Base-by-base conservation (phyloP, 495 filamentous ascomycete genomes). In the Pyrenopolyporus hunteri region DNA sequence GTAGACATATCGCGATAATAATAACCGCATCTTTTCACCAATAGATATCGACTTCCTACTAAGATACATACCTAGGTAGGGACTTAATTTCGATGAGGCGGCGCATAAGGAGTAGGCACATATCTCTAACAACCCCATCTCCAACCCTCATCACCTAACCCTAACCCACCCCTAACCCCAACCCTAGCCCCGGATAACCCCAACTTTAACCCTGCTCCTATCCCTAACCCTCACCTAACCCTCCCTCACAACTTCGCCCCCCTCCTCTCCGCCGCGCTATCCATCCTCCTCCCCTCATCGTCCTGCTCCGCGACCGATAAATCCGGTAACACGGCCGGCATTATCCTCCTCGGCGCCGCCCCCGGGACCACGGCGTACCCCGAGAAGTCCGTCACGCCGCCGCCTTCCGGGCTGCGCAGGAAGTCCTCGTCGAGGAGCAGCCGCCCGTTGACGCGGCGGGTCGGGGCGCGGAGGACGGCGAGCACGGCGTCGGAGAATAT, bases 351-450 rank as follows among this genome's bases (percentile, higher is more conserved):
- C 0, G 91, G 90, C 0, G 33, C 70, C 0, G 83, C 65, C 0
- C 90, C 91, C 0, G 81, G 76, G 0, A 94, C 78, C 0, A 93
- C 73, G 3, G 82, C 80, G 69, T 95, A 96, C 57, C 84, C 82
- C 0, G 83, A 83, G 69, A 96, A 94, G 71, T 96, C 89, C 0
- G 76, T 79, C 3, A 93, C 76, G 1, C 85, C 84, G 0, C 50
- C 62, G n/a, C 44, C 64, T n/a, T 63, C 76, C 40, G 86, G 73
- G 20, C 81, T 74, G 17, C 89, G 78, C 22, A 96, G 78, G 63
- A 92, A 93, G 69, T 96, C 91, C 67, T 96, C 91, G 60, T 96
- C 91, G 1, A 92, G 83, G 31, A 85, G 78, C 3, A 93, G 73
- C 6, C 84, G 74, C 0, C 91, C 91, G 66, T 91, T 95, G 14